These are phyloP conservation scores for Zygosaccharomyces lentus DNA, from an alignment of 805 yeast species.

Conservation along the genomic window DNA sequence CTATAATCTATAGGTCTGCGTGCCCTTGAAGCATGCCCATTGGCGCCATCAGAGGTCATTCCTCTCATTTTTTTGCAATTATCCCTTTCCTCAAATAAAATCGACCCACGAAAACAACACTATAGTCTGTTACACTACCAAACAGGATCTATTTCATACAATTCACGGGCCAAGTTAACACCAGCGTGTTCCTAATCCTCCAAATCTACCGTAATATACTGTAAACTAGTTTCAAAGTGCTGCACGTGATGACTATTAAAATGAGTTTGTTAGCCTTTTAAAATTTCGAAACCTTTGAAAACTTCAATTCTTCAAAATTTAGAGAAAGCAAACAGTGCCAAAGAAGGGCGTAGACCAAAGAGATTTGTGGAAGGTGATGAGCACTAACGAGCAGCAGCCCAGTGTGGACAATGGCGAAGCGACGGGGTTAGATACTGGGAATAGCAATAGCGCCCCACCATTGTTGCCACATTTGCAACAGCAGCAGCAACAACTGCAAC, in stretches of 20 bases:
- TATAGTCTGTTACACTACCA: neutral
- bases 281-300: conserved; percentile 2
- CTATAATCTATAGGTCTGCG: conserved; percentile 15
- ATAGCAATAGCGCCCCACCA: conserved; percentile 21
- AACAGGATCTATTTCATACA: neutral
- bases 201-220: neutral
- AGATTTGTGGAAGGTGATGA: conserved; percentile 3
- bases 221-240: neutral
- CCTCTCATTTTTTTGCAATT: neutral
- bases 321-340: neutral
- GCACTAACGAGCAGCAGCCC: conserved; percentile 11
- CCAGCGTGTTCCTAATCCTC: neutral
- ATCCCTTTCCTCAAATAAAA: neutral
- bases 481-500: conserved; percentile 22
- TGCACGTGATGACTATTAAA: neutral
- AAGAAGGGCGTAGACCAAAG: neutral
- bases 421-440: conserved; percentile 6
- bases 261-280: conserved; percentile 1
- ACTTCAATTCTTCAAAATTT: neutral
- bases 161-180: neutral
- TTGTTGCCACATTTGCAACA: conserved; percentile 28
- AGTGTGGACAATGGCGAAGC: conserved; percentile 7
- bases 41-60: neutral
- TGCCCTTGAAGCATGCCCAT: neutral
- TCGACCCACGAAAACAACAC: neutral